A percentile compares a stretch with the other conserved stretches of the same genome.
Evolutionary conservation across 371 early-diverging fungal genomes (phyloP).

Genomic region (Circinella minor): DNA sequence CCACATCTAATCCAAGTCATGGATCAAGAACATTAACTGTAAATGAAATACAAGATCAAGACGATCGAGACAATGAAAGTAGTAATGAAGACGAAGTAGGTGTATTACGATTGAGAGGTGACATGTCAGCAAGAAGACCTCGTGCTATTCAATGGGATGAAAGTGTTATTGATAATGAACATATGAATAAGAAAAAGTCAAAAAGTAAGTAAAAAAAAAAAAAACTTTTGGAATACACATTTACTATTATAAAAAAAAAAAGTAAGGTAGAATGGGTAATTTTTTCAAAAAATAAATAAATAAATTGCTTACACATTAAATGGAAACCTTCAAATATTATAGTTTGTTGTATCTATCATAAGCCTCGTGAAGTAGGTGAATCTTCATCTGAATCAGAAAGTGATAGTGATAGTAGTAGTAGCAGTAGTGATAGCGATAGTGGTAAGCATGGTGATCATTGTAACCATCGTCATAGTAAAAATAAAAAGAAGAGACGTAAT

Average conservation of each 20-base stretch:
- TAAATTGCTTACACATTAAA: background rate
- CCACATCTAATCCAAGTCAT: constrained; percentile 29
- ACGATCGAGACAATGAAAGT: constrained; percentile 10
- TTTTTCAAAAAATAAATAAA: too few species aligned
- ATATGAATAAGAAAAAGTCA: constrained; percentile 80
- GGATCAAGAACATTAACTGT: constrained; percentile 47
- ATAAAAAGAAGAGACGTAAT: constrained; percentile 43
- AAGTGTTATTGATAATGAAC: constrained; percentile 87
- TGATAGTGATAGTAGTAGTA: constrained; percentile 31
- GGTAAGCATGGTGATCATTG: constrained; percentile 32
- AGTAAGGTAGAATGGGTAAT: too few species aligned
- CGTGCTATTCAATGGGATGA: constrained; percentile 81
- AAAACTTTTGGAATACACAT: too few species aligned
- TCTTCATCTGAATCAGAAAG: constrained; percentile 63
- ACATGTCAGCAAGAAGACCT: constrained; percentile 43
- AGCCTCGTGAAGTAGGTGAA: constrained; percentile 75
- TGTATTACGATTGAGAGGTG: constrained; percentile 58
- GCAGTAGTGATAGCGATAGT: constrained; percentile 38
- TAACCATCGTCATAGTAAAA: constrained; percentile 26
- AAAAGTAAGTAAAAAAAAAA: constrained; percentile 80
- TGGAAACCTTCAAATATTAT: background rate
- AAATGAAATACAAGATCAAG: constrained; percentile 27
- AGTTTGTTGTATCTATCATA: constrained; percentile 91
- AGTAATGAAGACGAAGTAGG: constrained; percentile 43
- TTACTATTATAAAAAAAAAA: too few species aligned